phyloP scores from a whole-genome alignment of 768 basidiomycete species.

The Astraeus odoratus region DNA sequence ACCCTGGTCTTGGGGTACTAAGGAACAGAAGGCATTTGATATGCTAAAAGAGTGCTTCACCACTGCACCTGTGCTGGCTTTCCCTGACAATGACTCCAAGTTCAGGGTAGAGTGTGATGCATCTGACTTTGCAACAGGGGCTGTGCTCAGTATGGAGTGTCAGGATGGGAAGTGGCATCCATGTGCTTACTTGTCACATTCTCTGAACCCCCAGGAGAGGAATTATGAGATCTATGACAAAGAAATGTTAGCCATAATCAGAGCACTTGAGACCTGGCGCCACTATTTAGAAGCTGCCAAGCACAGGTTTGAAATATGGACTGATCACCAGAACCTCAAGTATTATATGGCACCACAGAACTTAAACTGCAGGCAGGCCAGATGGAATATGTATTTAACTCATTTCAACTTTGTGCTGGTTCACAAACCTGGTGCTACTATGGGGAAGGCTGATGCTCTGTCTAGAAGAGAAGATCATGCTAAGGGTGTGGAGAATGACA shows the following conservation, averaged over 20 bases:
- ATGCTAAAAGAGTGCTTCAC: constrained; percentile 25
- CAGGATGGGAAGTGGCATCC: background rate
- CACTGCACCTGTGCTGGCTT: constrained; percentile 15
- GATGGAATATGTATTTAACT: background rate
- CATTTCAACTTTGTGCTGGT: background rate
- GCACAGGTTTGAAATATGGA: background rate
- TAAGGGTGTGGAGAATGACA: too few relatives aligned
- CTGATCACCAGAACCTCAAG: background rate
- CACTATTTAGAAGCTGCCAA: background rate
- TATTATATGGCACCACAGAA: background rate
- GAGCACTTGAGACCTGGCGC: background rate
- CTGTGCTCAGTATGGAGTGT: background rate
- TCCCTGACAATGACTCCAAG: background rate
- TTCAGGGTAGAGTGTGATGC: background rate
- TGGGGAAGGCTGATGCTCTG: too few relatives aligned
- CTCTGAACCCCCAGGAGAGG: constrained; percentile 23
- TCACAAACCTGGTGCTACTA: too few relatives aligned
- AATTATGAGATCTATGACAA: constrained; percentile 37
- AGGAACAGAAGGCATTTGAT: constrained; percentile 21
- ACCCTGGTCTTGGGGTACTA: constrained; percentile 18
- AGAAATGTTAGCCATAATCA: background rate
- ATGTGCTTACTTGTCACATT: background rate
- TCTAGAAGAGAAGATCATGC: too few relatives aligned
- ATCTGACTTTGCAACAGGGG: background rate
- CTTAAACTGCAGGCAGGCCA: background rate